Evolutionary conservation across 352 stramenopile species (phyloP), one percentile per base, ranked within the genome.

Genomic region (Plasmopara viticola): DNA sequence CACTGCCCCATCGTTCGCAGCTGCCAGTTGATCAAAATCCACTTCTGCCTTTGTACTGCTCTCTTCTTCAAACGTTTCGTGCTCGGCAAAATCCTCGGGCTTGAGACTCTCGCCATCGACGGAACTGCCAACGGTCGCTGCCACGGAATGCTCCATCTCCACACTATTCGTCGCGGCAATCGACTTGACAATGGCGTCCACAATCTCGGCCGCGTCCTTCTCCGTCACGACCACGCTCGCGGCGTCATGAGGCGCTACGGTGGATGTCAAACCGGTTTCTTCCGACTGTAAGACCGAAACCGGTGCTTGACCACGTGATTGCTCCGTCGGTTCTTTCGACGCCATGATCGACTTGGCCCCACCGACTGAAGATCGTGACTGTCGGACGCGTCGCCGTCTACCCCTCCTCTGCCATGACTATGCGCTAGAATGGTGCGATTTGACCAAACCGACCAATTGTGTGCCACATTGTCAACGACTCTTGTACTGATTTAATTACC

Each of bases 1-100:
- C 31, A 8, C 5, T 12, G 10, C 6, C 10, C 10, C 10, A 35
- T 29, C 25, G n/a, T 55, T 53, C 18, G 44, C 18, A 37, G 18
- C 66, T 13, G 63, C 62, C 6, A 69, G 43, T 14, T 58, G 31
- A 25, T 53, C 58, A 3, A 66, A 44, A 15, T 72, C 55, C 29
- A 64, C 50, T 8, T 60, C 51, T 0, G 42, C 51, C 17, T 14
- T 34, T 14, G 46, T 51, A 41, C 52, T 66, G 48, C 51, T 60
- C 39, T 62, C 48, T 29, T 65, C 61, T 1, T 20, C 20, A 18
- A 55, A 61, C 5, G 18, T 5, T 1, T 62, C 51, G 12, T 66
- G 57, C 5, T 13, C 57, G 5, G 44, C 53, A 20, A 60, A 57
- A 46, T 70, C 58, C 35, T 64, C 58, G 12, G 57, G 63, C 13